These are phyloP conservation scores for Brassica rapa DNA, from an alignment of 345 rosid genomes.

Conservation along the genomic window DNA sequence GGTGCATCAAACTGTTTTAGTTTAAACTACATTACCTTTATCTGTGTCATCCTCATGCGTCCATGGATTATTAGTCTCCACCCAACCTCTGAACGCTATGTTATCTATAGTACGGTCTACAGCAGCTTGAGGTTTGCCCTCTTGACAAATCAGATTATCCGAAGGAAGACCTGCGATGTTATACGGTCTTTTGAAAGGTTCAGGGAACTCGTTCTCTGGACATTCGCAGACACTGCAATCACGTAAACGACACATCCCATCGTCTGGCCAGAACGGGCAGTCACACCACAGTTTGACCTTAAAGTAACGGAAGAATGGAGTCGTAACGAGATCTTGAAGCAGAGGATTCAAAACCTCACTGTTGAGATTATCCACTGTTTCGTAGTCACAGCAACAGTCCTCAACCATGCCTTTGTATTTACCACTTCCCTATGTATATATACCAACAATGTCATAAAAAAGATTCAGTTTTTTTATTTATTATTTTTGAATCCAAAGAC, in stretches of 20 bases:
- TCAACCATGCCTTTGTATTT: slow-evolving; percentile 73
- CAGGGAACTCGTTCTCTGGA: slow-evolving; percentile 91
- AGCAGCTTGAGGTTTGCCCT: slow-evolving; percentile 86
- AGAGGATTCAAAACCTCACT: slow-evolving; percentile 72
- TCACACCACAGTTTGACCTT: slow-evolving; percentile 98
- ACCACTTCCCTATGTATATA: slow-evolving; percentile 43
- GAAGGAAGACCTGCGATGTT: slow-evolving; percentile 54
- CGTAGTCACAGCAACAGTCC: slow-evolving; percentile 93
- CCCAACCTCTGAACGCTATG: slow-evolving; percentile 85
- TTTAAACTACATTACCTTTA: slow-evolving; percentile 49
- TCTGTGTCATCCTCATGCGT: slow-evolving; percentile 96
- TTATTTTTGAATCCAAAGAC: slow-evolving; percentile 1
- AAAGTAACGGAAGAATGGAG: slow-evolving; percentile 86
- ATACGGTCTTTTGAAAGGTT: slow-evolving; percentile 59
- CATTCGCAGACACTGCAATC: slow-evolving; percentile 99
- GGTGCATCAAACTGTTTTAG: not conserved
- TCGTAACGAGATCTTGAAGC: slow-evolving; percentile 78
- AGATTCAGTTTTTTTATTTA: slow-evolving; percentile 5
- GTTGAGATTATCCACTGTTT: slow-evolving; percentile 80
- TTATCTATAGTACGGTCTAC: slow-evolving; percentile 88
- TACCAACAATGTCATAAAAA: slow-evolving; percentile 24
- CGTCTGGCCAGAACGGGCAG: slow-evolving; percentile 97
- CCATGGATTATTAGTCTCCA: slow-evolving; percentile 91
- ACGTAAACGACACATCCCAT: slow-evolving; percentile 92
- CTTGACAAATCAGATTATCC: slow-evolving; percentile 79